Percentiles rank a stretch among this genome's conserved stretches.
These are phyloP conservation scores for Capsella bursapastoris DNA, from an alignment of 345 rosid genomes.

Conservation along the genomic window DNA sequence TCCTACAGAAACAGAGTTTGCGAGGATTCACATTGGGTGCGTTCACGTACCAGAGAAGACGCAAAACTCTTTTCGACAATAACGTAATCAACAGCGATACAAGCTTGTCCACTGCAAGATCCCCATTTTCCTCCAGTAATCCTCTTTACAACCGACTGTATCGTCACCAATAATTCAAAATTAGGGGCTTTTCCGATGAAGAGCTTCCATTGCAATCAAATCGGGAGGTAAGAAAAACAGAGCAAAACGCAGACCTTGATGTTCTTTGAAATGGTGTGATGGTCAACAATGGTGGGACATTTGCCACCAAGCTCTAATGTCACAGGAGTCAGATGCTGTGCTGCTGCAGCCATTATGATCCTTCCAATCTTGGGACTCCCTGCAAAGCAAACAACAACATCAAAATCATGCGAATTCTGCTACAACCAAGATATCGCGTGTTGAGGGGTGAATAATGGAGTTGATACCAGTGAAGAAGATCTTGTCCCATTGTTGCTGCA, in stretches of 20 bases:
- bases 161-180: conserved; percentile 41
- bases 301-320: conserved; percentile 92
- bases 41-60: conserved; percentile 55
- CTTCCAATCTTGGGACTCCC: conserved; percentile 79
- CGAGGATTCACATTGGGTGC: background rate
- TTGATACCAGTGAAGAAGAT: conserved; percentile 79
- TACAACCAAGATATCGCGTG: background rate
- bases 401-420: background rate
- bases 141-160: conserved; percentile 56
- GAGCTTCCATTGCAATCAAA: conserved; percentile 12
- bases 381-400: conserved; percentile 34
- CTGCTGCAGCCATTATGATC: conserved; percentile 79
- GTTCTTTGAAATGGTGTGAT: conserved; percentile 51
- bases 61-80: conserved; percentile 68
- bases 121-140: conserved; percentile 92
- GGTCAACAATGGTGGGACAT: conserved; percentile 72
- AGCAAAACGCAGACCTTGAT: conserved; percentile 51
- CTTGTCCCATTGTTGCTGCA: conserved; percentile 83
- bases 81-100: conserved; percentile 72
- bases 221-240: conserved; percentile 13
- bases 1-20: background rate
- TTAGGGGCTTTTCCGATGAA: conserved; percentile 6
- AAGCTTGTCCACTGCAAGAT: conserved; percentile 79
- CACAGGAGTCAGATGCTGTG: conserved; percentile 82
- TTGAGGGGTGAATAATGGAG: background rate